phyloP scores from a whole-genome alignment of 1,139 yeast species.

The Yamadazyma atlantica region DNA sequence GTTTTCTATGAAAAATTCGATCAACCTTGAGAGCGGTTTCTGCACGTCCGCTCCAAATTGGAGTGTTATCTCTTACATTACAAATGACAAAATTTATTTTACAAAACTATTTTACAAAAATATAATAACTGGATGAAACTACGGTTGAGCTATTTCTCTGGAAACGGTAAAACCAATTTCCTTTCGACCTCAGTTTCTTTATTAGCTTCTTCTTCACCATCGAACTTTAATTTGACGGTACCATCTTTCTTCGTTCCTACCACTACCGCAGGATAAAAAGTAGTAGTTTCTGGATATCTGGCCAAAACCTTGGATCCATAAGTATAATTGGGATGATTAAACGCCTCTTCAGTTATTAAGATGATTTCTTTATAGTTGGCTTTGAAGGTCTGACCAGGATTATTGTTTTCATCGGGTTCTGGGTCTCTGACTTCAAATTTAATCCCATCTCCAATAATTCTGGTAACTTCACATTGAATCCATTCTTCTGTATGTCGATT shows the following conservation, averaged over 20 bases:
- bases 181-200: slow-evolving; percentile 94
- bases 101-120: neutral
- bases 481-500: slow-evolving; percentile 79
- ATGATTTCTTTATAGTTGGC: slow-evolving; percentile 81
- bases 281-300: slow-evolving; percentile 95
- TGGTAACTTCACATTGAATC: slow-evolving; percentile 93
- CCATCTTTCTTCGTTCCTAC: slow-evolving; percentile 77
- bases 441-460: slow-evolving; percentile 72
- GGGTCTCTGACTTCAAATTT: slow-evolving; percentile 91
- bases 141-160: slow-evolving; percentile 31
- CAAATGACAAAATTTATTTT: too few relatives aligned
- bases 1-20: neutral
- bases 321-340: slow-evolving; percentile 58
- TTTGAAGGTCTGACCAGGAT: slow-evolving; percentile 84
- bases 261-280: slow-evolving; percentile 93
- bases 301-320: slow-evolving; percentile 85
- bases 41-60: neutral
- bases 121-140: neutral
- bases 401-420: slow-evolving; percentile 92
- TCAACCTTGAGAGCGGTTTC: neutral
- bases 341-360: slow-evolving; percentile 40
- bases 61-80: neutral
- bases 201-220: slow-evolving; percentile 96
- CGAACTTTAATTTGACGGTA: slow-evolving; percentile 77
- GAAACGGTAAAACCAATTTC: slow-evolving; percentile 76